Evolutionary conservation across 2,329 filamentous ascomycete genomes (phyloP).

Genomic region (Chaetomium sp.): DNA sequence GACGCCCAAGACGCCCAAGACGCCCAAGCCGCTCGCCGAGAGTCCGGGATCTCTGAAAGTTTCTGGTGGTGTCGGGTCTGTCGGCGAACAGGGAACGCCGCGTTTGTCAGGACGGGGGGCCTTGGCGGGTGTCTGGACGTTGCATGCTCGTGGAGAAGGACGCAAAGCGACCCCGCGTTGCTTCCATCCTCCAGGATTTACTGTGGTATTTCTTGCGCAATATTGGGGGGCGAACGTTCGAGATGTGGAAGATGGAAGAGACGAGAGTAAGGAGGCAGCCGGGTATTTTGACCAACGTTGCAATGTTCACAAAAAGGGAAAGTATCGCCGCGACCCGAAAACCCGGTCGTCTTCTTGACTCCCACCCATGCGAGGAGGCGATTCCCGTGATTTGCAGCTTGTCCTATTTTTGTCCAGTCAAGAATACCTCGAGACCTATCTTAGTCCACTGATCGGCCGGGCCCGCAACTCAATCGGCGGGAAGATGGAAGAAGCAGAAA

Average conservation of each 20-base stretch:
- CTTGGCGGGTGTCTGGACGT: not conserved
- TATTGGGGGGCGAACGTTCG: not conserved
- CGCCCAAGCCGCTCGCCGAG: not conserved
- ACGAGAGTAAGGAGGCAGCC: not conserved
- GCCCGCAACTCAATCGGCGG: not conserved
- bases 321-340: conserved; percentile 10
- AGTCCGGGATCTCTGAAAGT: not conserved
- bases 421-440: not conserved
- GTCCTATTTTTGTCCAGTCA: not conserved
- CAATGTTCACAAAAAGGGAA: conserved; percentile 1
- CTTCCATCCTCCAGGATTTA: not conserved
- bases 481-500: too few species aligned
- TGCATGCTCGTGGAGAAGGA: not conserved
- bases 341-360: conserved; percentile 1
- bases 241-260: not conserved
- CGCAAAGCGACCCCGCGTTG: conserved; percentile 1
- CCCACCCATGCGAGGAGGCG: not conserved
- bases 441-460: not conserved
- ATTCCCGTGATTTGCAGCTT: not conserved
- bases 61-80: too few species aligned
- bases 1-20: too few species aligned
- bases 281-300: conserved; percentile 6
- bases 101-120: not conserved
- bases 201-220: not conserved
- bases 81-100: not conserved